phyloP scores from a whole-genome alignment of 345 rosid species.

The Sisymbrium altissimum region DNA sequence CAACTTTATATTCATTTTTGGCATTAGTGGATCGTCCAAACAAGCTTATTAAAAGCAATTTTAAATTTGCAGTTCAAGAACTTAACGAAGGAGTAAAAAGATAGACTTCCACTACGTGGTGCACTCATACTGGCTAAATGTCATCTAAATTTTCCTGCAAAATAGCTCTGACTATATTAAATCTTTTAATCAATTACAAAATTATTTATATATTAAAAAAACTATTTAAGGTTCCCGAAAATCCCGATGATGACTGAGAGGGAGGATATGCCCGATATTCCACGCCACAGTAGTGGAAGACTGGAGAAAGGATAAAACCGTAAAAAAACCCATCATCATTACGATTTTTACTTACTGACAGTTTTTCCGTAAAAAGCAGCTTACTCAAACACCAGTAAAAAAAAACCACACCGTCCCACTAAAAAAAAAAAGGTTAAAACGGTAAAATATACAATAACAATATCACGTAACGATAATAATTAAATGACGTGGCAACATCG shows the following conservation, averaged over 20 bases:
- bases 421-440: not conserved
- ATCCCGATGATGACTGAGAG: slow-evolving; percentile 12
- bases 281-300: slow-evolving; percentile 27
- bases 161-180: not conserved
- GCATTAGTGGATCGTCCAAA: not conserved
- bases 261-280: slow-evolving; percentile 19
- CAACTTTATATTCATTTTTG: not conserved
- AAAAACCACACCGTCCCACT: slow-evolving; percentile 16
- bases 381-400: not conserved
- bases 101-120: not conserved
- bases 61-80: not conserved
- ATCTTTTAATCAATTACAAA: not conserved
- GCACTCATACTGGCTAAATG: not conserved
- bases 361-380: slow-evolving; percentile 5
- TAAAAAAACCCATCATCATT: not conserved
- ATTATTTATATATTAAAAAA: not conserved
- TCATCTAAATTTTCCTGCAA: not conserved
- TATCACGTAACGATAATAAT: slow-evolving; percentile 7
- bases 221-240: not conserved
- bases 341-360: slow-evolving; percentile 18
- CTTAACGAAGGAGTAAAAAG: not conserved
- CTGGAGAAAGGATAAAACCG: not conserved
- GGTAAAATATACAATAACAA: not conserved
- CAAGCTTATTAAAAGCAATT: not conserved
- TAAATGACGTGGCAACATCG: slow-evolving; percentile 23